A percentile compares a stretch with the other conserved stretches of the same genome.
phyloP scores from a whole-genome alignment of 148 eudicot genomes.

The Cornus suecica region DNA sequence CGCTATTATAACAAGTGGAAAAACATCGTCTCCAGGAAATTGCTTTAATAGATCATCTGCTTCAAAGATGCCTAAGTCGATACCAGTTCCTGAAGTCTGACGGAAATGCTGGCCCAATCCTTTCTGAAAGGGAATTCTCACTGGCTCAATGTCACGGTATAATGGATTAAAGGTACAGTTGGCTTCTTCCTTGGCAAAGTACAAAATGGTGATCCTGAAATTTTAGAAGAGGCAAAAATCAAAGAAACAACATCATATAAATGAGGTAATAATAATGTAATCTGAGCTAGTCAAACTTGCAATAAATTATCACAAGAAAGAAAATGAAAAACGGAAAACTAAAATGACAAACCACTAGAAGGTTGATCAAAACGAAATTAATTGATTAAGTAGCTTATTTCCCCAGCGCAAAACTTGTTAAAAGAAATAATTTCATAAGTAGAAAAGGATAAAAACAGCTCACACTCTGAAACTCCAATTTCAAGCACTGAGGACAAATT shows the following conservation, averaged over 20 bases:
- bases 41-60: conserved; percentile 38
- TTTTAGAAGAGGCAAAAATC: not conserved
- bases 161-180: conserved; percentile 29
- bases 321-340: not conserved
- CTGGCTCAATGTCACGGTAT: conserved; percentile 27
- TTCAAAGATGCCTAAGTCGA: conserved; percentile 42
- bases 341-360: not conserved
- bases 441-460: not conserved
- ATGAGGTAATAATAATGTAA: not conserved
- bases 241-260: not conserved
- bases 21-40: conserved; percentile 35
- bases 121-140: conserved; percentile 39
- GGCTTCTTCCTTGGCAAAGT: conserved; percentile 45
- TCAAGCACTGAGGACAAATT: not conserved
- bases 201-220: conserved; percentile 46
- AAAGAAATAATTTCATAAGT: not conserved
- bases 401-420: not conserved
- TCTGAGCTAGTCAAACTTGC: not conserved
- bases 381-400: not conserved
- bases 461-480: not conserved
- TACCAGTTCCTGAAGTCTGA: conserved; percentile 53
- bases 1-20: conserved; percentile 48
- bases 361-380: conserved; percentile 1
- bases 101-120: conserved; percentile 45
- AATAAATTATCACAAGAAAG: conserved; percentile 1